Evolutionary conservation across 164 flowering plant genomes (phyloP).

Genomic region (Stephania cephalantha): DNA sequence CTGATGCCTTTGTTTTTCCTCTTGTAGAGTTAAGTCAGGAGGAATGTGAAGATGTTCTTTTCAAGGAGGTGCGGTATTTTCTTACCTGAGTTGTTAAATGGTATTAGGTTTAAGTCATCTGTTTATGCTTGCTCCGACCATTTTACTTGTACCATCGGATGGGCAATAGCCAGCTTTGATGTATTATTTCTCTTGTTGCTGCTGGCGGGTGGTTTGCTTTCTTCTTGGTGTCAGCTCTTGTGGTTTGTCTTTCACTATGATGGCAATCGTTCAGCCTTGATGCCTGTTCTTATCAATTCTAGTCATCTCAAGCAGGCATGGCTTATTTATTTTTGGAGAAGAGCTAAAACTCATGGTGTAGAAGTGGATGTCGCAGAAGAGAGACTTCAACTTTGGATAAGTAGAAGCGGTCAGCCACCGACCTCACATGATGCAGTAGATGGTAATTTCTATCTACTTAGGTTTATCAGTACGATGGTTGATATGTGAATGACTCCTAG

Average conservation of each 20-base stretch:
- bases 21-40: slow-evolving; percentile 73
- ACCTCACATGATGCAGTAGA: slow-evolving; percentile 89
- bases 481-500: neutral
- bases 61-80: slow-evolving; percentile 61
- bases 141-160: neutral
- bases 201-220: neutral
- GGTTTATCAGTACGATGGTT: neutral
- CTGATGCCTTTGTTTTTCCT: neutral
- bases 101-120: neutral
- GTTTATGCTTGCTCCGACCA: neutral
- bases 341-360: slow-evolving; percentile 74
- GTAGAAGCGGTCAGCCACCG: slow-evolving; percentile 66
- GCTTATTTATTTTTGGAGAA: slow-evolving; percentile 92
- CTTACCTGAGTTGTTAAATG: neutral
- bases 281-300: neutral
- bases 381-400: slow-evolving; percentile 76
- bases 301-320: slow-evolving; percentile 58
- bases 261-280: neutral
- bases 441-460: slow-evolving; percentile 44
- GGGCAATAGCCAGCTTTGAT: neutral
- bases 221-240: neutral
- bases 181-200: neutral
- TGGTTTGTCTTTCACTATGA: neutral
- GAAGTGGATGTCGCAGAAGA: slow-evolving; percentile 95
- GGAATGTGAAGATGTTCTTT: slow-evolving; percentile 85